Percentiles rank a stretch among this genome's conserved stretches.
These are phyloP conservation scores for Claviceps pusilla DNA, from an alignment of 2,329 filamentous ascomycete species.

Conservation along the genomic window DNA sequence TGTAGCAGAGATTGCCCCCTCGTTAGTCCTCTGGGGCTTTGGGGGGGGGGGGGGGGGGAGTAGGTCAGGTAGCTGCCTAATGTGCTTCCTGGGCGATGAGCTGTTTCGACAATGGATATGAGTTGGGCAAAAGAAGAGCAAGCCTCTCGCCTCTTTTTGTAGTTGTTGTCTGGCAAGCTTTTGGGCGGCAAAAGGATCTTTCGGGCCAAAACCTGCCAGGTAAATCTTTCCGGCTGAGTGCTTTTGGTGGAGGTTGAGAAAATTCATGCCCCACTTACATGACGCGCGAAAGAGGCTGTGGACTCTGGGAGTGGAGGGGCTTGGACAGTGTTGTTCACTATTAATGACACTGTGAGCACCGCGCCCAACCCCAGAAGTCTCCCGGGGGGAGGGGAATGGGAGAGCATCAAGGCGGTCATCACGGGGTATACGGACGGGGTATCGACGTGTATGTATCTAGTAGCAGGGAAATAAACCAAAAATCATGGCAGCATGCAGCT, in stretches of 20 bases:
- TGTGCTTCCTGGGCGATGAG: neutral
- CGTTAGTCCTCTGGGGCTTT: neutral
- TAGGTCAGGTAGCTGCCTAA: neutral
- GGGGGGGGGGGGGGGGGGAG: no score
- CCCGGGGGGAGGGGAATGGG: no score
- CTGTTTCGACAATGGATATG: neutral
- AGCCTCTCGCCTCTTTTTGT: neutral
- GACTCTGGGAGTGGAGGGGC: slow-evolving; percentile 12
- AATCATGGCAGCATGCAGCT: neutral
- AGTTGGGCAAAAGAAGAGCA: neutral
- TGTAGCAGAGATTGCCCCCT: slow-evolving; percentile 1
- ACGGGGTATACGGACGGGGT: neutral
- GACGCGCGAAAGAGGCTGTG: slow-evolving; percentile 14
- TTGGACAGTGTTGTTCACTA: slow-evolving; percentile 1
- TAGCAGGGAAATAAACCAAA: neutral
- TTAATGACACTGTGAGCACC: slow-evolving; percentile 1
- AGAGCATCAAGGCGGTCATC: neutral
- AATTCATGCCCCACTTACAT: slow-evolving; percentile 27
- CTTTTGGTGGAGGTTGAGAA: slow-evolving; percentile 19
- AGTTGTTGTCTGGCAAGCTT: neutral
- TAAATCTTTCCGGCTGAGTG: slow-evolving; percentile 6
- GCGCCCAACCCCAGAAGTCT: neutral
- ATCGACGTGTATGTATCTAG: neutral
- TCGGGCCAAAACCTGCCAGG: neutral
- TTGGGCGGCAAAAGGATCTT: slow-evolving; percentile 2